These are phyloP conservation scores for Polychytrium aggregatum DNA, from an alignment of 192 early-diverging fungal genomes.

Conservation along the genomic window DNA sequence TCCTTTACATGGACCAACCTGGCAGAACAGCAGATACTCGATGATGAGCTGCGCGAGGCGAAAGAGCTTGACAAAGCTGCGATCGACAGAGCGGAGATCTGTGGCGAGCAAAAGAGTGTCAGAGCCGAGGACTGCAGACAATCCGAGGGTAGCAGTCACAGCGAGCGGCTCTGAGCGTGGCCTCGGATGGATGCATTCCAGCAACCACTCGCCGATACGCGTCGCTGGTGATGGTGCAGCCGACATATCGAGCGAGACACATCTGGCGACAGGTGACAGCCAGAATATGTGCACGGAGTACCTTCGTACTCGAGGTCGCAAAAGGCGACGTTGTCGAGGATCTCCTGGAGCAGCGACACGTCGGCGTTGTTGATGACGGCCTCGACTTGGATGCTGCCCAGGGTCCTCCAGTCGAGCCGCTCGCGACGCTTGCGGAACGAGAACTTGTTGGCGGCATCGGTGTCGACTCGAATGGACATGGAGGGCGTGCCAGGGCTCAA, in stretches of 20 bases:
- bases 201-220: no score
- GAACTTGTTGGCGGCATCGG: conserved; percentile 22
- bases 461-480: no score
- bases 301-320: conserved; percentile 41
- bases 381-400: conserved; percentile 28
- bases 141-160: no score
- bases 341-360: conserved; percentile 30
- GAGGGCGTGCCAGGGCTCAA: no score
- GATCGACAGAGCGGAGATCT: conserved; percentile 37
- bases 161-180: no score
- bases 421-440: conserved; percentile 33
- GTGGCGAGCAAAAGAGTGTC: no score
- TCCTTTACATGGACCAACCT: conserved; percentile 12
- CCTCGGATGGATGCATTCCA: no score
- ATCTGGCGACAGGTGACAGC: neutral
- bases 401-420: conserved; percentile 36
- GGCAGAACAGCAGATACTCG: conserved; percentile 42
- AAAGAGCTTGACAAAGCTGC: conserved; percentile 42
- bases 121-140: no score
- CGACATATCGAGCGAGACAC: neutral
- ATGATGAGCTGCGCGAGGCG: conserved; percentile 44
- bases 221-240: no score
- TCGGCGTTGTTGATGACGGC: conserved; percentile 32
- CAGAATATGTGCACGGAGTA: no score
- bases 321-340: conserved; percentile 44